Base-by-base conservation (phyloP, 805 yeast species). In the Wickerhamomyces alni region DNA sequence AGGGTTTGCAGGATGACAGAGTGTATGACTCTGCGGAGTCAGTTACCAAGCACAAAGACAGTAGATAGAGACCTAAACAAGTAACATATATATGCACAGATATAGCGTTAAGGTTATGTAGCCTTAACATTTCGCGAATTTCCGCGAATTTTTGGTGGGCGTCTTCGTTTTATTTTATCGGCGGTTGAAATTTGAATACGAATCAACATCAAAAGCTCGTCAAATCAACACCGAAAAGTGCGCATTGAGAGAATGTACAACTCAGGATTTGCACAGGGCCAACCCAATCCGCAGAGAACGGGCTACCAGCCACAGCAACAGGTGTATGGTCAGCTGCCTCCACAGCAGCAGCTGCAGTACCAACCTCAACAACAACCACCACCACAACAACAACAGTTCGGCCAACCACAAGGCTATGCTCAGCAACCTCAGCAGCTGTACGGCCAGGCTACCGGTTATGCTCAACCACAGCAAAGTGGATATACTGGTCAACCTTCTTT, bases 1-100 rank as follows among this genome's bases (percentile, higher is more conserved):
- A 93, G 66, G 95, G 93, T 47, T 77, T 72, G 37, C 66, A 61
- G 31, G 83, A 78, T 42, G 87, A 73, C 57, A 79, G 97, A 63
- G 87, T 72, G 24, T 89, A 89, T 55, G 78, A 74, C 26, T 64
- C 75, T 28, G 74, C 69, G 48, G 75, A 70, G n/a, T n/a, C n/a
- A n/a, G n/a, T n/a, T n/a, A n/a, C n/a, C n/a, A n/a, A n/a, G n/a
- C n/a, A n/a, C n/a, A n/a, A n/a, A n/a, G n/a, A n/a, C n/a, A n/a
- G n/a, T n/a, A n/a, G n/a, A n/a, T n/a, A n/a, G n/a, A n/a, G n/a
- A n/a, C n/a, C n/a, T n/a, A n/a, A n/a, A n/a, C n/a, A n/a, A n/a
- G n/a, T n/a, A n/a, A n/a, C n/a, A n/a, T n/a, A n/a, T n/a, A n/a
- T n/a, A n/a, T n/a, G n/a, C n/a, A n/a, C n/a, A n/a, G n/a, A n/a